Conservation (phyloP, 2,329 filamentous ascomycete species). For the Fusarium irregulare region DNA sequence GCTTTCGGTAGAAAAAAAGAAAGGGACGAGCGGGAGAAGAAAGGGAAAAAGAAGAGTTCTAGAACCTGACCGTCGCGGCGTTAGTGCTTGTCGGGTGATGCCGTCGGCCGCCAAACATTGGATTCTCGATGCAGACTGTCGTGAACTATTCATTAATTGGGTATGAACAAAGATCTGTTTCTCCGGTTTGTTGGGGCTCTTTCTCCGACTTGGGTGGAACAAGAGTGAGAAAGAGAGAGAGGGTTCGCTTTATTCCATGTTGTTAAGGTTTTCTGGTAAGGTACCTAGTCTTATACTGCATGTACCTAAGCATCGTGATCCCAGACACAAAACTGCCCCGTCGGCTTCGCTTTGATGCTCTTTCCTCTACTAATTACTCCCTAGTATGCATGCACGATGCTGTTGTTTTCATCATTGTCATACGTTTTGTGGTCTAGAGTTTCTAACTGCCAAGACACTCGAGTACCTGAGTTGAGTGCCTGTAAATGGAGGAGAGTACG, state of each 20-base stretch:
- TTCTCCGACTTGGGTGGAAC: neutral
- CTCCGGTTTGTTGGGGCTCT: neutral
- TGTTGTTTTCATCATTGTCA: constrained; percentile 7
- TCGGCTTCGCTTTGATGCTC: neutral
- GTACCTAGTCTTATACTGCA: neutral
- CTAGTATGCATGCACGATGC: neutral
- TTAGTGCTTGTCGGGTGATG: constrained; percentile 31
- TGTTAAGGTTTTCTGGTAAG: neutral
- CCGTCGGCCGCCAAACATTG: constrained; percentile 15
- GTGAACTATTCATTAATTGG: neutral
- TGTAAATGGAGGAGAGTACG: neutral
- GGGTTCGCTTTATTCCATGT: neutral
- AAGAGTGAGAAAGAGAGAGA: neutral
- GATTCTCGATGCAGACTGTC: neutral
- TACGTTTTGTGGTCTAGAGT: constrained; percentile 16
- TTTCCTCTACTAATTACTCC: neutral
- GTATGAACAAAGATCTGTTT: neutral
- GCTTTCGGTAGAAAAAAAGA: neutral
- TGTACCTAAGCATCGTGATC: neutral
- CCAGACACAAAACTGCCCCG: neutral
- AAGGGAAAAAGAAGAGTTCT: constrained; percentile 28
- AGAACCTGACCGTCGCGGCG: constrained; percentile 24
- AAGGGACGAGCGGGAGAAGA: neutral
- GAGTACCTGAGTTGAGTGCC: neutral
- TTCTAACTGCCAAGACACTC: neutral